Base-by-base conservation (phyloP, 805 yeast species). In the Suhomyces sp. region DNA sequence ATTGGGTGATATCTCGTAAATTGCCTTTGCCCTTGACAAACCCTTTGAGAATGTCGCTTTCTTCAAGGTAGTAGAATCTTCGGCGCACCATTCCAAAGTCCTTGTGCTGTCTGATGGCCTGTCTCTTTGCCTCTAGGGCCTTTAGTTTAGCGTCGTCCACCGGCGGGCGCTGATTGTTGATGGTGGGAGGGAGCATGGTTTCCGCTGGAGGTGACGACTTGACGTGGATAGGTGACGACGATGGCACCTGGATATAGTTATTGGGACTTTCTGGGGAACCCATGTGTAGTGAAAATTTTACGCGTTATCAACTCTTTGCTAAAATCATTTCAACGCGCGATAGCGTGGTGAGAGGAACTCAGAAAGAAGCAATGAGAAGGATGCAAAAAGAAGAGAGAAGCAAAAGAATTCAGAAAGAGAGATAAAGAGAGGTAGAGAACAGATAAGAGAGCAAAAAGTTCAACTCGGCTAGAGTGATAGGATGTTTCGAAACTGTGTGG, bases 11-110 rank as follows among this genome's bases (percentile, higher is more conserved):
- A 22, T 72, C 76, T 40, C 78, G 65, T 26, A 75, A 64, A 46
- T 74, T 72, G 6, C 79, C 79, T 57, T 68, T 73, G 5, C 77
- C 77, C 53, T 71, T 73, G 23, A 73, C 74, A 60, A 75, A 73
- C 4, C 74, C 78, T 51, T 70, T 69, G 59, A 74, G 69, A 35
- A 76, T 62, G 51, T 72, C 78, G 44, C 72, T 67, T 52, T 75
- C 79, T n/a, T 61, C 63, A 29, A 76, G 60, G 52, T 76, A 76
- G 57, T 64, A 63, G 60, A 73, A 75, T 44, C 70, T 57, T 50
- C 67, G 66, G 26, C 67, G 55, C 26, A 75, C 67, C 57, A 74
- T 62, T 40, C 72, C 72, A 62, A 71, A 75, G 62, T 72, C 71
- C 49, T 65, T 67, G 58, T 75, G 78, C 36, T 65, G 63, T 60